Conservation (phyloP, 441 rosid genomes). For the Theobroma grandiflorum region DNA sequence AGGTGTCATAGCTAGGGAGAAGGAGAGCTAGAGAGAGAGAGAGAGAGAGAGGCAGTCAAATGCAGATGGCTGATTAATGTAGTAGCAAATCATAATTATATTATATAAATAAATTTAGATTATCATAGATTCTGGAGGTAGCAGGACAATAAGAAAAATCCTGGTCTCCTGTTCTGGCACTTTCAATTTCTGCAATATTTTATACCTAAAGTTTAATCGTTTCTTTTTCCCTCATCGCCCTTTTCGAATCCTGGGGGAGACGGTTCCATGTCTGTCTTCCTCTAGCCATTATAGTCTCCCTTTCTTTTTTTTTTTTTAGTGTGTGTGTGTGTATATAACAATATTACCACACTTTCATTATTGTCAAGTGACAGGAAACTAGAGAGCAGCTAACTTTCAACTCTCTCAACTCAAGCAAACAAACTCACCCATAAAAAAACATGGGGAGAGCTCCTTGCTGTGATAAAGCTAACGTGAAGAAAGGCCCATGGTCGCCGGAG, state of each 20-base stretch:
- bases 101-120: conserved; percentile 22
- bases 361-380: conserved; percentile 19
- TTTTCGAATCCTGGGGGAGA: conserved; percentile 43
- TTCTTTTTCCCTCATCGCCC: conserved; percentile 36
- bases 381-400: conserved; percentile 21
- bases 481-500: conserved; percentile 85
- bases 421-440: conserved; percentile 28
- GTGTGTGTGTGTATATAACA: conserved; percentile 21
- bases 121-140: conserved; percentile 52
- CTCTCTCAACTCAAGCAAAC: conserved; percentile 4
- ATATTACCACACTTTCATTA: conserved; percentile 22
- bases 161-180: conserved; percentile 51
- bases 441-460: conserved; percentile 92
- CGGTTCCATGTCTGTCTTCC: conserved; percentile 60
- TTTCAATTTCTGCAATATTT: conserved; percentile 45
- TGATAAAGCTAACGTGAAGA: conserved; percentile 80
- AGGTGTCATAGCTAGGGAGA: neutral
- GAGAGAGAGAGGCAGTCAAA: conserved; percentile 35
- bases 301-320: conserved; percentile 22
- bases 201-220: conserved; percentile 47
- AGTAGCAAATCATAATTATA: conserved; percentile 19
- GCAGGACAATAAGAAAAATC: conserved; percentile 69
- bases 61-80: conserved; percentile 33
- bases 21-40: conserved; percentile 14
- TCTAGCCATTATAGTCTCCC: conserved; percentile 73